Evolutionary conservation across 139 green algal genomes (phyloP), one percentile per base, ranked within the genome.

Genomic region (Chlamydomonas sphaeroides): DNA sequence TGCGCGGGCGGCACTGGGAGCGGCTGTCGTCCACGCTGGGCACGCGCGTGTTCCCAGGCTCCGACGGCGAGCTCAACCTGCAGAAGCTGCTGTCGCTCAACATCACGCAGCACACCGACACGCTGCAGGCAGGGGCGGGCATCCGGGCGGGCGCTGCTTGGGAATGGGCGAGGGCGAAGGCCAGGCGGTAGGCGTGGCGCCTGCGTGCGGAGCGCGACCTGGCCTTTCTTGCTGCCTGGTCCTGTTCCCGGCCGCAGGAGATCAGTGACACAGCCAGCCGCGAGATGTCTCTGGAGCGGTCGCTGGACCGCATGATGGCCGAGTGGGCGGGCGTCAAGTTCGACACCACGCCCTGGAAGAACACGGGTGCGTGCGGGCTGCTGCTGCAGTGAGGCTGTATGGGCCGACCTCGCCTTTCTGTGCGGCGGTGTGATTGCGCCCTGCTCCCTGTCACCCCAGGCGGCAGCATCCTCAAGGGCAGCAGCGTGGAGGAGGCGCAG

Each of bases 1-100:
- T 94, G 81, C 84, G 88, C 18, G 75, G 66, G 3, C 79, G 90
- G 56, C 90, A 94, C 85, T 94, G 90, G 90, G 76, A 88, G 36
- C 33, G 63, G 10, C 83, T 94, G 35, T 91, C 88, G 0, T 59
- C 78, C 6, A 70, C 78, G 21, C 63, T 88, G 70, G 84, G 84
- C 3, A 68, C 42, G 33, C 49, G 48, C 23, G 71, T 85, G 5
- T 42, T 35, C 28, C 84, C 84, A 3, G 84, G 84, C 28, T 63
- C 66, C 1, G 84, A 88, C n/a, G 45, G 67, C 28, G 61, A 79
- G 61, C 70, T 88, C 14, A 82, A 82, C 62, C 42, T 82, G 21
- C 57, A 70, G 35, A 68, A 79, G 63, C 78, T 88, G n/a, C 63
- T 88, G 59, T 36, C 61, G 17, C 33, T 71, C 7, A 71, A 63